Conservation (phyloP, 768 basidiomycete species). For the Chalciporus piperatus region DNA sequence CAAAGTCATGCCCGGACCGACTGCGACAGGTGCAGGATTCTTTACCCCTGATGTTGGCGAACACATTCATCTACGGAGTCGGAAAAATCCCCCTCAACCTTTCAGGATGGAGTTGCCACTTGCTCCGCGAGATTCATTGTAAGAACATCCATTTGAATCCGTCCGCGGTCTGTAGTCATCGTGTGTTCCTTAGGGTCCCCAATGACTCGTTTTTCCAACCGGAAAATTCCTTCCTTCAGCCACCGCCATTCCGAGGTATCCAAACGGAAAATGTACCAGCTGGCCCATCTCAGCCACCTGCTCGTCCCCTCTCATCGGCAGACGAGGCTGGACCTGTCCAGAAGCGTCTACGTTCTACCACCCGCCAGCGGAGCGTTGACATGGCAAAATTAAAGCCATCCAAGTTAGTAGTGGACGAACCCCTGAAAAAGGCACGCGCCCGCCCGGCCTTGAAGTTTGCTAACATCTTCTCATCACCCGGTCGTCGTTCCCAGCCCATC, state of each 20-base stretch:
- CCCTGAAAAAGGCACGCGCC: slow-evolving; percentile 88
- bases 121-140: slow-evolving; percentile 65
- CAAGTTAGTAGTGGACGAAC: slow-evolving; percentile 65
- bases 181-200: slow-evolving; percentile 41
- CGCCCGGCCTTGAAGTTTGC: slow-evolving; percentile 84
- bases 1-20: slow-evolving; percentile 40
- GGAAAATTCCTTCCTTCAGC: slow-evolving; percentile 59
- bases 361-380: slow-evolving; percentile 50
- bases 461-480: slow-evolving; percentile 85
- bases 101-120: slow-evolving; percentile 56
- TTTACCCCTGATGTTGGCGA: slow-evolving; percentile 70
- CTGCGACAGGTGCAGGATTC: slow-evolving; percentile 66
- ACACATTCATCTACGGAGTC: slow-evolving; percentile 53
- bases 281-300: slow-evolving; percentile 45
- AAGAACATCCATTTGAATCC: slow-evolving; percentile 20
- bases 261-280: slow-evolving; percentile 41
- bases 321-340: slow-evolving; percentile 78
- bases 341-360: slow-evolving; percentile 70
- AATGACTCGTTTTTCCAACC: slow-evolving; percentile 54
- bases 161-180: slow-evolving; percentile 1
- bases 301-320: slow-evolving; percentile 75
- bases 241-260: slow-evolving; percentile 37
- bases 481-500: slow-evolving; percentile 74
- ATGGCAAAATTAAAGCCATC: slow-evolving; percentile 52
- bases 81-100: slow-evolving; percentile 51